Base-by-base conservation (phyloP, 139 green algal species). In the Nannochloris sp. region DNA sequence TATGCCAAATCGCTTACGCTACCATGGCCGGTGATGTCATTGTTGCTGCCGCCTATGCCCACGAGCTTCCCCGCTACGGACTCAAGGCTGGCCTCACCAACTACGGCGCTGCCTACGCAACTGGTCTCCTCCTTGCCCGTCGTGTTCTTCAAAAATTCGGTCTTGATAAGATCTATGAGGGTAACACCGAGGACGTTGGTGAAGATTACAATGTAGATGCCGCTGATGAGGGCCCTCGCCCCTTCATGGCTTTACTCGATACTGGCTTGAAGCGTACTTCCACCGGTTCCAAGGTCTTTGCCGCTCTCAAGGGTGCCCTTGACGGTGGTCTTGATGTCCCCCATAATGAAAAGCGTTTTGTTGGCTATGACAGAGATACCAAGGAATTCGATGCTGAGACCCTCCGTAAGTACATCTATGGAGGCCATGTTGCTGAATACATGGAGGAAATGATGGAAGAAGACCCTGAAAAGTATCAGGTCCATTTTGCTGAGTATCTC, bases 321-420 rank as follows among this genome's bases (percentile, higher is more conserved):
- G 94, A 99, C 72, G 94, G 94, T 60, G 94, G 94, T 53, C 77
- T 99, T 62, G 85, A 97, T 83, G 94, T 99, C 59, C 94, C 94
- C 39, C 94, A 99, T 90, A 95, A 85, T 70, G 92, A 99, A 68
- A 99, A 99, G 90, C 86, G 94, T 59, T 95, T 96, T 77, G 87
- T 95, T 36, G 94, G 94, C 44, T 99, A 95, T 71, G 81, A 89
- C 71, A 57, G 61, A 9, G 84, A 93, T 31, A 70, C 62, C 79
- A 98, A 98, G 87, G 81, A 83, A 68, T 79, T 95, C 35, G 93
- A 99, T 66, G 61, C 90, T 13, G 94, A 99, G 72, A 76, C 65
- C 39, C 71, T 96, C 68, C 74, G 79, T 55, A 95, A 91, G 79
- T 95, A 96, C 84, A 95, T 97, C 77, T 85, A 87, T 64, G 92